These are phyloP conservation scores for Petunia axillaris DNA, from an alignment of 257 asterid species.

Conservation along the genomic window DNA sequence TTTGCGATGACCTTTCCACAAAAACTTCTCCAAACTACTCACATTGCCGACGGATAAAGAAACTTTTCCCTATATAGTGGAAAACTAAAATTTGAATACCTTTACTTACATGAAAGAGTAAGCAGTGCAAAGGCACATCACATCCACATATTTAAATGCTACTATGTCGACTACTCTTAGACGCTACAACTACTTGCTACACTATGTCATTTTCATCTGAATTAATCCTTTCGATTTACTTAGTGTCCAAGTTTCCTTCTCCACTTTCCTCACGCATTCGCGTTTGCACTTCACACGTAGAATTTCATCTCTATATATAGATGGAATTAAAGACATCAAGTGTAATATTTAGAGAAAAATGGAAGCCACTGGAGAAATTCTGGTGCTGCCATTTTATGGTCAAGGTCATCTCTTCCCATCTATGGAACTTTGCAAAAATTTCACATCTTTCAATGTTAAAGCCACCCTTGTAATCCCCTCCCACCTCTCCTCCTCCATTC, in stretches of 20 bases:
- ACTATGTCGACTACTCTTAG: too few relatives aligned
- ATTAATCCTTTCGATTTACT: too few relatives aligned
- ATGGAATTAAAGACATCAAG: background rate
- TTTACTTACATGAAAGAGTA: too few relatives aligned
- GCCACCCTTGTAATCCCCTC: constrained; percentile 64
- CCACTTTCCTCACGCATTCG: too few relatives aligned
- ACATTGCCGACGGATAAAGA: background rate
- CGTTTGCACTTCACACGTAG: background rate
- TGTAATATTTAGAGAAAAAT: constrained; percentile 27
- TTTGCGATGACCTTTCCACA: too few relatives aligned
- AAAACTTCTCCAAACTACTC: background rate
- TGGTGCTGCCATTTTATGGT: constrained; percentile 76
- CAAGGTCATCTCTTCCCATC: constrained; percentile 77
- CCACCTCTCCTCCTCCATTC: constrained; percentile 66
- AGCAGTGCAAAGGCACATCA: background rate
- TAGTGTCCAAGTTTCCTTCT: too few relatives aligned
- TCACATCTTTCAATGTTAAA: constrained; percentile 47
- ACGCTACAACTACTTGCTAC: too few relatives aligned
- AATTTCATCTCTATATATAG: background rate
- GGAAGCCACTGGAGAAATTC: constrained; percentile 52
- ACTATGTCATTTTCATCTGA: too few relatives aligned
- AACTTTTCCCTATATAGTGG: background rate
- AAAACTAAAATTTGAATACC: background rate
- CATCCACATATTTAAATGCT: too few relatives aligned
- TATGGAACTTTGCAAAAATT: constrained; percentile 67